Conservation (phyloP, 345 rosid species). For the Hibiscus syriacus region DNA sequence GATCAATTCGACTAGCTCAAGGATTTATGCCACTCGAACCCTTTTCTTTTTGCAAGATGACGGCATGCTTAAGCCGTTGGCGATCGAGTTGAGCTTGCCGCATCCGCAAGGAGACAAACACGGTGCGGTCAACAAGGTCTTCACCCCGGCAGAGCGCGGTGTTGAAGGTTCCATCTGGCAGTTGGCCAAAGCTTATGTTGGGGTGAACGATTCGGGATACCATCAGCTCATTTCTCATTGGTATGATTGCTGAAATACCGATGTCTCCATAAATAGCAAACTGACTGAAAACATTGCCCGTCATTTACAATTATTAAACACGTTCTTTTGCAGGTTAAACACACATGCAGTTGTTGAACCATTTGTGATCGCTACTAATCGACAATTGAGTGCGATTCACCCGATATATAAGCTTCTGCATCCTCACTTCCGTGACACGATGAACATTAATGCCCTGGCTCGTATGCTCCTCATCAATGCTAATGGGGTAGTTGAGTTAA, state of each 20-base stretch:
- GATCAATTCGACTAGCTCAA: constrained; percentile 69
- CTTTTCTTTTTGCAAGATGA: constrained; percentile 60
- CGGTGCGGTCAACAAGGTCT: constrained; percentile 66
- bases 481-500: constrained; percentile 58
- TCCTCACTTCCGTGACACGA: constrained; percentile 55
- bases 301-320: too few relatives aligned
- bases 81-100: constrained; percentile 79
- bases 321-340: constrained; percentile 41
- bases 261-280: neutral
- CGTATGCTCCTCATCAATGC: constrained; percentile 77
- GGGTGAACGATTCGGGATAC: constrained; percentile 80
- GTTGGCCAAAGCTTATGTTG: constrained; percentile 83
- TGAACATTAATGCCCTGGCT: constrained; percentile 82
- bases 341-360: constrained; percentile 87
- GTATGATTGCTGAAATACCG: constrained; percentile 25
- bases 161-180: constrained; percentile 70
- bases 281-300: too few relatives aligned
- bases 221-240: constrained; percentile 90
- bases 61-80: constrained; percentile 72
- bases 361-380: constrained; percentile 61
- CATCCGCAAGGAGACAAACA: constrained; percentile 66
- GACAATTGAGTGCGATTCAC: constrained; percentile 73
- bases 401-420: constrained; percentile 61
- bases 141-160: constrained; percentile 56
- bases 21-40: constrained; percentile 77